These are phyloP conservation scores for Gossypium anomalum DNA, from an alignment of 345 rosid species.

Conservation along the genomic window DNA sequence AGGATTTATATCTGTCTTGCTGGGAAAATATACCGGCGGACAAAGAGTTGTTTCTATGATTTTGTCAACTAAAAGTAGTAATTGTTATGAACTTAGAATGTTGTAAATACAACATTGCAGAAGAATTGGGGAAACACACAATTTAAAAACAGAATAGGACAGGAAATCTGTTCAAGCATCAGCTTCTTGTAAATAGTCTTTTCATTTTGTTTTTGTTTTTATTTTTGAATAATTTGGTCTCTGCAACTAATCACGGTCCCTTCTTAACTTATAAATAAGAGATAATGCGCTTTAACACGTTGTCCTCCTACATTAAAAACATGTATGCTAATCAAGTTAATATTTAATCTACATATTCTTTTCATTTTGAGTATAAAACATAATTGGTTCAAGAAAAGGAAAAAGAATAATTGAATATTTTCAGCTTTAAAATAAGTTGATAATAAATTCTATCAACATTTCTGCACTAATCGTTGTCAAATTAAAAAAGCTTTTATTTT, in stretches of 20 bases:
- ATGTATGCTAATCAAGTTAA: no score
- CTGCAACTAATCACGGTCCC: accelerated
- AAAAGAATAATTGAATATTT: background rate
- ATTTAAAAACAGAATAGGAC: background rate
- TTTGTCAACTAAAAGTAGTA: background rate
- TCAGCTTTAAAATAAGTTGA: background rate
- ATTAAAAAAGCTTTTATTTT: no score
- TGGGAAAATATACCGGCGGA: background rate
- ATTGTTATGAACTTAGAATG: conserved; percentile 2
- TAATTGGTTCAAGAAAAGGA: background rate
- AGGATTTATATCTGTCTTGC: background rate
- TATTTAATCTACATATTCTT: no score
- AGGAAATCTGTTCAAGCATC: conserved; percentile 2
- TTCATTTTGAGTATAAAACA: no score
- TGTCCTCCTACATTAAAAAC: no score
- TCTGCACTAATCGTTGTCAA: no score
- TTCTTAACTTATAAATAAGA: accelerated
- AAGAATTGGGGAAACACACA: background rate
- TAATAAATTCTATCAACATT: background rate
- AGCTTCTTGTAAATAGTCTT: conserved; percentile 3
- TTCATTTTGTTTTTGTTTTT: background rate
- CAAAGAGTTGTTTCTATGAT: background rate
- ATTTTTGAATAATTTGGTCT: no score
- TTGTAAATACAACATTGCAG: background rate
- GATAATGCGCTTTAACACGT: accelerated